Evolutionary conservation across 2,329 filamentous ascomycete species (phyloP).

Genomic region (Apiospora phragmitis): DNA sequence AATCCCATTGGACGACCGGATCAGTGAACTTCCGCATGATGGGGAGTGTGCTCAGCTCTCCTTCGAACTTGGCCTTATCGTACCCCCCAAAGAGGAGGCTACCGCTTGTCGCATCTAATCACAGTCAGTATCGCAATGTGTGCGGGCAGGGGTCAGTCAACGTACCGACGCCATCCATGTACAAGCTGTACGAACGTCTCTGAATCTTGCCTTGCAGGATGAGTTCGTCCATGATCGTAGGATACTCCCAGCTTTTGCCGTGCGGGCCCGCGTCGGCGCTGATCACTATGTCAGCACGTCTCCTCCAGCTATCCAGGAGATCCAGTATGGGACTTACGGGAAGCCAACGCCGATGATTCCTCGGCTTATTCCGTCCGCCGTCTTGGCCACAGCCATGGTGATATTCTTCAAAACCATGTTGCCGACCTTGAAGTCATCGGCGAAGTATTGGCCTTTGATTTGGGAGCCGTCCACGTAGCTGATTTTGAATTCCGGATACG

Average conservation of each 20-base stretch:
- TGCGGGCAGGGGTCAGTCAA: neutral
- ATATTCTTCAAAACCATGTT: conserved; percentile 17
- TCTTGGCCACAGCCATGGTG: conserved; percentile 23
- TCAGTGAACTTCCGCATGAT: conserved; percentile 1
- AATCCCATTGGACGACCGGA: conserved; percentile 6
- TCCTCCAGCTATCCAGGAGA: neutral
- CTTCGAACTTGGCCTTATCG: conserved; percentile 11
- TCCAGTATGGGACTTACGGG: neutral
- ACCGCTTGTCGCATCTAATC: conserved; percentile 7
- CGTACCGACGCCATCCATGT: conserved; percentile 7
- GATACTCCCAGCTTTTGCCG: conserved; percentile 5
- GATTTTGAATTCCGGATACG: conserved; percentile 8
- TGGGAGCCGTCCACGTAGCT: conserved; percentile 7
- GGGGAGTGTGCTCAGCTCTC: conserved; percentile 1
- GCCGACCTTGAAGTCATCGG: conserved; percentile 10
- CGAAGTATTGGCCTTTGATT: conserved; percentile 8
- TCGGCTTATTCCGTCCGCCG: conserved; percentile 10
- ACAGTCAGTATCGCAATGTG: neutral
- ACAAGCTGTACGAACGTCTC: conserved; percentile 10
- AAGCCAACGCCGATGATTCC: conserved; percentile 12
- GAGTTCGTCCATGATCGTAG: conserved; percentile 11
- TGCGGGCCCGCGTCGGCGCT: neutral
- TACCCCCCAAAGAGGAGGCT: conserved; percentile 10
- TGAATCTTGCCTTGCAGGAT: conserved; percentile 11
- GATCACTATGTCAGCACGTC: neutral